Conservation (phyloP, 1,139 yeast species). For the Yamadazyma taylorii region DNA sequence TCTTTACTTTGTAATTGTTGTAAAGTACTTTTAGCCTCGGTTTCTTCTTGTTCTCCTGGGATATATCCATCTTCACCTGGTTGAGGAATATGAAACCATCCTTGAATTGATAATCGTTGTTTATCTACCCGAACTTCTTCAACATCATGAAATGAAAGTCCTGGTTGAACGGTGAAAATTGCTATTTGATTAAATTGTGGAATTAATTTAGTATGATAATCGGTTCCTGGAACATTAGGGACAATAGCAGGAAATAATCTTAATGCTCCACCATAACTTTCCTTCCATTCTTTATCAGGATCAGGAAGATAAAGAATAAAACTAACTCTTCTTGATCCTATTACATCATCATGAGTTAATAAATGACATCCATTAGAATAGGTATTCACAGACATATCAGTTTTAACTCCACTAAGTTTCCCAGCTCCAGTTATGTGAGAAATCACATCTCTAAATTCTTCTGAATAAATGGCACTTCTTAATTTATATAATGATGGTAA, state of each 20-base stretch:
- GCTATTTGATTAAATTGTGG: conserved; percentile 97
- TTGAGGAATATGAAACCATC: conserved; percentile 99
- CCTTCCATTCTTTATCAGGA: conserved; percentile 85
- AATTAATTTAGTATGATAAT: conserved; percentile 64
- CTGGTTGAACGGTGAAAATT: conserved; percentile 94
- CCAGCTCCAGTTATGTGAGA: conserved; percentile 87
- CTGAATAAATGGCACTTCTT: conserved; percentile 84
- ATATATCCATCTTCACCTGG: conserved; percentile 83
- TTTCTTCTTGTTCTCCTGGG: conserved; percentile 75
- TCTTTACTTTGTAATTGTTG: conserved; percentile 79
- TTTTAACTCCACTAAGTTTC: conserved; percentile 80
- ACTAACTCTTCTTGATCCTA: conserved; percentile 91
- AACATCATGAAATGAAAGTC: conserved; percentile 94
- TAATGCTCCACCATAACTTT: conserved; percentile 88
- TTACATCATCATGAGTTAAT: conserved; percentile 95
- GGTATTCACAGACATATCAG: conserved; percentile 90
- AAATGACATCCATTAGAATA: conserved; percentile 93
- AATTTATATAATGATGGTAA: conserved; percentile 74
- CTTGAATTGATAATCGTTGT: conserved; percentile 89
- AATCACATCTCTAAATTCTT: conserved; percentile 78
- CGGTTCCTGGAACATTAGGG: conserved; percentile 88
- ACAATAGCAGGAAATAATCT: conserved; percentile 83
- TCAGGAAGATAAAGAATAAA: conserved; percentile 91
- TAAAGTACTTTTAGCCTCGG: conserved; percentile 75
- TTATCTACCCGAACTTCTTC: conserved; percentile 93